phyloP scores from a whole-genome alignment of 2,329 filamentous ascomycete species.

The Capronia epimyces region DNA sequence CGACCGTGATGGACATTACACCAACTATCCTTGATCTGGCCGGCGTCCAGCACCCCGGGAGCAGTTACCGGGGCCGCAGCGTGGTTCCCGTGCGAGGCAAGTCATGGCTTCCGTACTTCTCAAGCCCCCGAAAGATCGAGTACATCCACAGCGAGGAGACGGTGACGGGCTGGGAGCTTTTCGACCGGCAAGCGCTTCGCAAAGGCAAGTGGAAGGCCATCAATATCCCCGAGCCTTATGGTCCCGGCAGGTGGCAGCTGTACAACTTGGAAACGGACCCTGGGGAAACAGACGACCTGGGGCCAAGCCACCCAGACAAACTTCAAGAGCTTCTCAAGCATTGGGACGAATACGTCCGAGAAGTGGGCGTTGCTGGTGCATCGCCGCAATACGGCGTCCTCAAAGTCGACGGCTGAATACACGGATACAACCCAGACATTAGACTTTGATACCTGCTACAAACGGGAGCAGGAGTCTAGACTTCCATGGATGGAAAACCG shows the following conservation, averaged over 20 bases:
- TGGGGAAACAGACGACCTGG: constrained; percentile 67
- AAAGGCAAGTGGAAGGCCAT: constrained; percentile 86
- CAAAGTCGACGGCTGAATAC: neutral
- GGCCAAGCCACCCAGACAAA: constrained; percentile 42
- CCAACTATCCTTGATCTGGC: constrained; percentile 38
- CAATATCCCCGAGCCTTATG: constrained; percentile 64
- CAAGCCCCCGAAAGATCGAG: constrained; percentile 25
- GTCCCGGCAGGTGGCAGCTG: constrained; percentile 54
- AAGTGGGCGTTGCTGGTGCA: constrained; percentile 47
- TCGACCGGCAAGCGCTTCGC: constrained; percentile 53
- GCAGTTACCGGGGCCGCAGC: constrained; percentile 30
- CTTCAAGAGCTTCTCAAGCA: constrained; percentile 45
- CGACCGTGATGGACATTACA: constrained; percentile 37
- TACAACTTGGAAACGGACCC: constrained; percentile 74
- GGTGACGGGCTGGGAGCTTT: constrained; percentile 35
- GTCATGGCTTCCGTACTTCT: constrained; percentile 32
- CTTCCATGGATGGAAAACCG: too few relatives aligned
- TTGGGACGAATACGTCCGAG: constrained; percentile 55
- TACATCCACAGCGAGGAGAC: constrained; percentile 29
- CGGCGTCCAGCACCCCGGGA: constrained; percentile 32
- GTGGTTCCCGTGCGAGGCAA: constrained; percentile 34
- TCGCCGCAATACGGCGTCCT: constrained; percentile 14
- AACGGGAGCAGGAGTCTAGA: too few relatives aligned
- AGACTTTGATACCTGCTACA: too few relatives aligned
- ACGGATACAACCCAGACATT: too few relatives aligned